These are phyloP conservation scores for Artemisia argyi DNA, from an alignment of 129 eudicot genomes.

Conservation along the genomic window DNA sequence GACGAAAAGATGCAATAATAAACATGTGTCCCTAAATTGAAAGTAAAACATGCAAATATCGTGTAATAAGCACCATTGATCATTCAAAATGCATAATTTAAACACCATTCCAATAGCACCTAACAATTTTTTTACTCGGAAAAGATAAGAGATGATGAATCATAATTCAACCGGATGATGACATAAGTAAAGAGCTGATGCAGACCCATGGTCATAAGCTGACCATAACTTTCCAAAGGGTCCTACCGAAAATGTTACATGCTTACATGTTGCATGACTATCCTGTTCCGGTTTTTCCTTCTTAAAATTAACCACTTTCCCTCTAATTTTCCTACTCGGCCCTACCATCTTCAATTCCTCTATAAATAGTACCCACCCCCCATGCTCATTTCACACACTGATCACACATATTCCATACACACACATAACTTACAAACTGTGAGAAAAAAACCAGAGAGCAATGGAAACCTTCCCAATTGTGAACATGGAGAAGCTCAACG, in stretches of 20 bases:
- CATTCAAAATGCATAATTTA: too few species aligned
- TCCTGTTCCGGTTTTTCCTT: constrained; percentile 21
- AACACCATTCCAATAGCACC: too few species aligned
- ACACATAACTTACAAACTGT: constrained; percentile 12
- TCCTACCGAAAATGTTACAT: constrained; percentile 30
- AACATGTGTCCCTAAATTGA: background rate
- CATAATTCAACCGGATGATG: background rate
- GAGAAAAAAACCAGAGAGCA: constrained; percentile 11
- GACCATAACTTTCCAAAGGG: constrained; percentile 26
- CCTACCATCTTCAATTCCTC: constrained; percentile 32
- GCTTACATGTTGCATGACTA: constrained; percentile 18
- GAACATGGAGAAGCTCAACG: constrained; percentile 79
- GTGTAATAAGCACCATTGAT: too few species aligned
- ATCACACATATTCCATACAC: background rate
- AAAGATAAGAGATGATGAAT: background rate
- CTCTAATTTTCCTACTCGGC: constrained; percentile 13
- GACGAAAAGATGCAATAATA: background rate
- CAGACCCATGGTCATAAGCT: constrained; percentile 30
- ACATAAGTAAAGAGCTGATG: constrained; percentile 17
- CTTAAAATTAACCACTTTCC: background rate
- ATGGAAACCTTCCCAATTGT: constrained; percentile 77
- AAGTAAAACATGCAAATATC: too few species aligned
- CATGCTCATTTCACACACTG: constrained; percentile 11
- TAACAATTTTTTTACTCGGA: too few species aligned
- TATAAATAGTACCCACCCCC: constrained; percentile 53